Evolutionary conservation across 75 land plant genomes (phyloP).

Genomic region (Cryptomeria japonica): DNA sequence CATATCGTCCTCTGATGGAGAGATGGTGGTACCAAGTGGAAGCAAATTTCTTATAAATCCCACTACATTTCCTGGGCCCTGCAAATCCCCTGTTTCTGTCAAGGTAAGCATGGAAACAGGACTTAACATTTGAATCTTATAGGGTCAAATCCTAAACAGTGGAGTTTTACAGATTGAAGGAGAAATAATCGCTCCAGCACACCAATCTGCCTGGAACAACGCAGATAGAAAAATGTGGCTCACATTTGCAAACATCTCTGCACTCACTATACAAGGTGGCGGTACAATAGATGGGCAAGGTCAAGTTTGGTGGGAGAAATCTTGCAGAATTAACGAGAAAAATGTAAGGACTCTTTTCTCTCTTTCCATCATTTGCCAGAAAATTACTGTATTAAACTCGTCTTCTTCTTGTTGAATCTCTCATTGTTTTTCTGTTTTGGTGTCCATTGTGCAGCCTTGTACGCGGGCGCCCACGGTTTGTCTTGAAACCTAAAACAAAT

Average conservation of each 20-base stretch:
- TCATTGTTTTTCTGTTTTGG: neutral
- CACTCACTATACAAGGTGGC: slow-evolving; percentile 42
- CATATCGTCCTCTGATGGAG: slow-evolving; percentile 5
- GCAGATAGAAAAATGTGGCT: slow-evolving; percentile 32
- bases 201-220: neutral
- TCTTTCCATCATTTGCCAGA: neutral
- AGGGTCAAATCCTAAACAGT: neutral
- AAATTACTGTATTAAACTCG: neutral
- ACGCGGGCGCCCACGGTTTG: slow-evolving; percentile 23
- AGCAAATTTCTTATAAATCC: slow-evolving; percentile 33
- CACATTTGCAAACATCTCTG: slow-evolving; percentile 31
- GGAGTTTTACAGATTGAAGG: slow-evolving; percentile 23
- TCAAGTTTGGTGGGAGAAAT: slow-evolving; percentile 52
- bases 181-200: slow-evolving; percentile 18
- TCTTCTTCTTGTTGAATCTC: neutral
- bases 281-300: slow-evolving; percentile 73
- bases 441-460: slow-evolving; percentile 13
- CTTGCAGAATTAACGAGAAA: slow-evolving; percentile 25
- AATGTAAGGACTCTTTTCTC: neutral
- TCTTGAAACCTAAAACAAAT: neutral
- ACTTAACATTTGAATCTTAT: neutral
- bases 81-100: slow-evolving; percentile 19
- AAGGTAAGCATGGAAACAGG: neutral
- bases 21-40: slow-evolving; percentile 18
- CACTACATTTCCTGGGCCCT: slow-evolving; percentile 36